Evolutionary conservation across 768 basidiomycete species (phyloP).

Genomic region (Tulasnella sp.): DNA sequence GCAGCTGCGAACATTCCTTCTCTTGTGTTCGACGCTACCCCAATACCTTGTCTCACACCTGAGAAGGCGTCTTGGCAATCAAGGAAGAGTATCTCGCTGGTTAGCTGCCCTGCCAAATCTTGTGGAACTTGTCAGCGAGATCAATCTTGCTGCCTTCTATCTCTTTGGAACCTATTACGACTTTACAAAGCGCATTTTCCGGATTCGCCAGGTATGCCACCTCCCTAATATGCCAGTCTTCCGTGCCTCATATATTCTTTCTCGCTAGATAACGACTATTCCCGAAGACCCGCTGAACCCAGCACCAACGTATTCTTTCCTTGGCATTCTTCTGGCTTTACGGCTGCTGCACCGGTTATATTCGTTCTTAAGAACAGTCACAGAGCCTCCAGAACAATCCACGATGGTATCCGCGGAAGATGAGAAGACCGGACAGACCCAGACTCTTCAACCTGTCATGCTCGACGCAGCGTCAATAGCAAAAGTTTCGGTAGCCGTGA

Average conservation of each 20-base stretch:
- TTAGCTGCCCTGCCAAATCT: conserved; percentile 34
- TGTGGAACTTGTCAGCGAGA: conserved; percentile 49
- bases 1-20: conserved; percentile 37
- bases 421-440: background rate
- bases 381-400: background rate
- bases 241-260: background rate
- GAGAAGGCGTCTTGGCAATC: conserved; percentile 27
- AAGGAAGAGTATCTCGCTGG: conserved; percentile 25
- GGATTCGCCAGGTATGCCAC: conserved; percentile 51
- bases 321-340: conserved; percentile 59
- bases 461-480: conserved; percentile 7
- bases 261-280: conserved; percentile 55
- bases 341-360: conserved; percentile 54
- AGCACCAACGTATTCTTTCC: conserved; percentile 77
- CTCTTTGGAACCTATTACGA: conserved; percentile 71
- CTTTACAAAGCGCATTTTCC: conserved; percentile 50
- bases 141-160: conserved; percentile 76
- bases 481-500: background rate
- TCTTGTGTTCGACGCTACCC: conserved; percentile 57
- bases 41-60: conserved; percentile 48
- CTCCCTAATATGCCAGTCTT: background rate
- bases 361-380: conserved; percentile 20
- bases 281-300: conserved; percentile 58
- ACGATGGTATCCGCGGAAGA: background rate
- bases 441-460: background rate